phyloP scores from a whole-genome alignment of 2,329 filamentous ascomycete species.

The Exophiala mesophila region DNA sequence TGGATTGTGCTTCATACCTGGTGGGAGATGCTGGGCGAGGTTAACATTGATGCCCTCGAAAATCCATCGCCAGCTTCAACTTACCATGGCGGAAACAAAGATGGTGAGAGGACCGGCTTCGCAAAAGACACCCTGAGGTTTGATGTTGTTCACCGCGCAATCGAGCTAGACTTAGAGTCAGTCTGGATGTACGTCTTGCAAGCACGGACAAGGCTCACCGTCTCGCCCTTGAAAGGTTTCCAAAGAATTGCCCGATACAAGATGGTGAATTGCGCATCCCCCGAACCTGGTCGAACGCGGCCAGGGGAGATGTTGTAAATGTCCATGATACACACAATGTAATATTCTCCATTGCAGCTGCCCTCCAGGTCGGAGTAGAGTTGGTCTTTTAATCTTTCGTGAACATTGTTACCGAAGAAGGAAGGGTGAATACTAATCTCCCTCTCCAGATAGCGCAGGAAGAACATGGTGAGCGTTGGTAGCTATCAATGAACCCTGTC shows the following conservation, averaged over 20 bases:
- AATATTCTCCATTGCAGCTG: constrained; percentile 90
- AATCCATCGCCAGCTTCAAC: constrained; percentile 11
- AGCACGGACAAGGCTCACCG: constrained; percentile 49
- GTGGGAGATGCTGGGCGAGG: constrained; percentile 58
- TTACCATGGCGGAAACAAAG: constrained; percentile 46
- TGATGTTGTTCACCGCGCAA: constrained; percentile 86
- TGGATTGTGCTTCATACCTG: constrained; percentile 87
- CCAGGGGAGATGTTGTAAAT: constrained; percentile 92
- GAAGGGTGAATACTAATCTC: constrained; percentile 93
- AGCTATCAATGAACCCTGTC: not conserved
- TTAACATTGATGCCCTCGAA: constrained; percentile 10
- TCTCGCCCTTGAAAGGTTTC: constrained; percentile 97
- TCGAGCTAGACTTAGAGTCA: constrained; percentile 63
- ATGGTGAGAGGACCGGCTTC: constrained; percentile 46
- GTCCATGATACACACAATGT: constrained; percentile 97
- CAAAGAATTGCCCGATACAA: constrained; percentile 94
- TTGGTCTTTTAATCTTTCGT: constrained; percentile 82
- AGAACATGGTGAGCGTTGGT: constrained; percentile 66
- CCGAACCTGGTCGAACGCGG: constrained; percentile 84
- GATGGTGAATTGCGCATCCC: constrained; percentile 89
- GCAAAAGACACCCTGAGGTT: constrained; percentile 75
- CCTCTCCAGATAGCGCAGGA: constrained; percentile 94
- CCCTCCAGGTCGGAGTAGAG: constrained; percentile 92
- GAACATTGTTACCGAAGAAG: constrained; percentile 91
- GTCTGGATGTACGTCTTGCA: not conserved